phyloP scores from a whole-genome alignment of 352 stramenopile species.

The Globisporangium viniferum region DNA sequence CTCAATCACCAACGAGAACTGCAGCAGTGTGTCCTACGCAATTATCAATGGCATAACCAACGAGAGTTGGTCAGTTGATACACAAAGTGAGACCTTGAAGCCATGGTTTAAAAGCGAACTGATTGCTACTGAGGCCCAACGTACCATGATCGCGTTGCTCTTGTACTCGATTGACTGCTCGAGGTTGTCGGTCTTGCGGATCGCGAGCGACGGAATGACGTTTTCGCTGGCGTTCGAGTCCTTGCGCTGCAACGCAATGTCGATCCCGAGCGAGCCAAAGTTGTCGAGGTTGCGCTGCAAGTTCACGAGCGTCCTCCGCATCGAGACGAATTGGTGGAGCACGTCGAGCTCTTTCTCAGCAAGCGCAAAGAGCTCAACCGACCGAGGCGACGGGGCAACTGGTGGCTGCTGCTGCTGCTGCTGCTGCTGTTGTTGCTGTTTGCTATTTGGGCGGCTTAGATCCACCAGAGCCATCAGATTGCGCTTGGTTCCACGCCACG shows the following conservation, averaged over 20 bases:
- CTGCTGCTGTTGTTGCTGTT: background rate
- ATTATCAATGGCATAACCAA: background rate
- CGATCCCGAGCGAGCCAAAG: conserved; percentile 25
- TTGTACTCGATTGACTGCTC: conserved; percentile 56
- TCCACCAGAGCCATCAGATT: conserved; percentile 16
- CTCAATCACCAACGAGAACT: conserved; percentile 57
- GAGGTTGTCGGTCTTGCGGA: conserved; percentile 29
- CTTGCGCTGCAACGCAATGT: conserved; percentile 26
- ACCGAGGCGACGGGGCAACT: background rate
- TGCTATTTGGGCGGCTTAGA: conserved; percentile 1
- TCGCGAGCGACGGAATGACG: background rate
- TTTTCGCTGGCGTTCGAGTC: conserved; percentile 14
- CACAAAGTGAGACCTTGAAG: background rate
- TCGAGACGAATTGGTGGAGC: conserved; percentile 43
- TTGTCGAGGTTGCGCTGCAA: conserved; percentile 50
- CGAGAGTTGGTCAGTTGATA: background rate
- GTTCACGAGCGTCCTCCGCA: conserved; percentile 50
- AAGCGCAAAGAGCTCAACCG: conserved; percentile 32
- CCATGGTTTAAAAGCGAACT: background rate
- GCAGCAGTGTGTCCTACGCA: conserved; percentile 50
- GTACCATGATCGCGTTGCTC: conserved; percentile 52
- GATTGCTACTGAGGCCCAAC: background rate
- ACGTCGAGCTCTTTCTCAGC: conserved; percentile 40
- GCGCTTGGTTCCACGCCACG: conserved; percentile 40
- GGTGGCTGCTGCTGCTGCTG: background rate